These are phyloP conservation scores for Hymenoscyphus fraxineus DNA, from an alignment of 2,329 filamentous ascomycete genomes.

Conservation along the genomic window DNA sequence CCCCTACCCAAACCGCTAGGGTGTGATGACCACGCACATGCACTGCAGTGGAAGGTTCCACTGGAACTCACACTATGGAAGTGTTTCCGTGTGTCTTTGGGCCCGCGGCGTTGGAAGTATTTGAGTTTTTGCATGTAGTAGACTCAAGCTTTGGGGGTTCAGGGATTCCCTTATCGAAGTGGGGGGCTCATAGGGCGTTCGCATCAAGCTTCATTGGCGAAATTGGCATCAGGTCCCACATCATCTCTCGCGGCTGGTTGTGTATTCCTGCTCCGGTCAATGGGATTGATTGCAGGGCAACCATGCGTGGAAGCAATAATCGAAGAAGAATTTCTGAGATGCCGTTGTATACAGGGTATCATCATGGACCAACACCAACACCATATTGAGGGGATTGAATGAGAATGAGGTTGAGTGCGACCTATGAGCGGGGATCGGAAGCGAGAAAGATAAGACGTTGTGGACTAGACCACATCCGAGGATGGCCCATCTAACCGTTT, in stretches of 20 bases:
- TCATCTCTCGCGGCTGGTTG: too few species aligned
- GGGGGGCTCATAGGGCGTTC: not conserved
- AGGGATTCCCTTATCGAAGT: not conserved
- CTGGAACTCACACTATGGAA: not conserved
- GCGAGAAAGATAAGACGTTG: not conserved
- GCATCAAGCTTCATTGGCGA: not conserved
- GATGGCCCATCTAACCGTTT: not conserved
- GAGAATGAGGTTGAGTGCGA: not conserved
- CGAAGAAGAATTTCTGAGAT: too few species aligned
- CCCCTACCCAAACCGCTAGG: too few species aligned
- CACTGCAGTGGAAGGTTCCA: too few species aligned
- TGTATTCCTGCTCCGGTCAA: not conserved
- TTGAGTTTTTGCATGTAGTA: not conserved
- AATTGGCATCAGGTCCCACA: not conserved
- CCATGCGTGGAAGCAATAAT: not conserved
- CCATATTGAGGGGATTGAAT: not conserved
- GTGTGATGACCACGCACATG: too few species aligned
- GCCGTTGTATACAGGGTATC: too few species aligned
- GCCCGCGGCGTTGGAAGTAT: not conserved
- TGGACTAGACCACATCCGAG: not conserved
- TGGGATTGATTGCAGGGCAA: not conserved
- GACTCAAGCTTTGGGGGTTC: not conserved
- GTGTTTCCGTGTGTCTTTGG: not conserved
- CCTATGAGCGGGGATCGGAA: not conserved
- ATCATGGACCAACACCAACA: not conserved